A percentile compares a stretch with the other conserved stretches of the same genome.
Evolutionary conservation across 768 basidiomycete species (phyloP).

Genomic region (Pisolithus sp.): DNA sequence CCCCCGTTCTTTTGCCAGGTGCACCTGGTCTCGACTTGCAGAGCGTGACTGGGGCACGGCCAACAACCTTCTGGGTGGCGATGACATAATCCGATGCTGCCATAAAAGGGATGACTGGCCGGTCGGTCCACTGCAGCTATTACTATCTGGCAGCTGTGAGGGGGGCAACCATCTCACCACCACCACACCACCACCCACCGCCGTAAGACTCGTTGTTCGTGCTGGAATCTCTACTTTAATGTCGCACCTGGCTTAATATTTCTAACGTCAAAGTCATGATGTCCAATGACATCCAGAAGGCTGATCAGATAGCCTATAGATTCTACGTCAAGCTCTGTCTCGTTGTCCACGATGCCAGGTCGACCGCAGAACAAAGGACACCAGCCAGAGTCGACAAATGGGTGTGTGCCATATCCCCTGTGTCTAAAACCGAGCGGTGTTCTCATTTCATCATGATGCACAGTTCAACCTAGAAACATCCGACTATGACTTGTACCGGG

Average conservation of each 20-base stretch:
- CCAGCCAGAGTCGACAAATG: conserved; percentile 69
- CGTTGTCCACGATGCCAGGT: conserved; percentile 65
- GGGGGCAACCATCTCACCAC: too few relatives aligned
- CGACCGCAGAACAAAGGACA: conserved; percentile 42
- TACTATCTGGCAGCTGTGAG: too few relatives aligned
- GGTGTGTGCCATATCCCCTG: conserved; percentile 42
- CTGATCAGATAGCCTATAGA: conserved; percentile 81
- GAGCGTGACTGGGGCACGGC: neutral
- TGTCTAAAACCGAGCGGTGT: neutral
- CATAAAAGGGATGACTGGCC: neutral
- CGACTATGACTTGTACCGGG: conserved; percentile 62
- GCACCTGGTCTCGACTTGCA: too few relatives aligned
- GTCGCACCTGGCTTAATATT: conserved; percentile 22
- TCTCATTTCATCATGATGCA: neutral
- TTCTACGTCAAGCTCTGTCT: conserved; percentile 79
- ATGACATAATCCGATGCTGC: neutral
- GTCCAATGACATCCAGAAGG: conserved; percentile 55
- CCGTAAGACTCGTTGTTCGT: neutral
- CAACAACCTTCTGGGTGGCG: too few relatives aligned
- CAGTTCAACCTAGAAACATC: conserved; percentile 82
- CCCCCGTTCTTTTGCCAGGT: too few relatives aligned
- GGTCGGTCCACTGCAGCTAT: too few relatives aligned
- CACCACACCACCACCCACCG: too few relatives aligned
- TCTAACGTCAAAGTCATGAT: conserved; percentile 26
- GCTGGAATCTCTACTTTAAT: conserved; percentile 26